Base-by-base conservation (phyloP, 768 basidiomycete genomes). In the Phaffia tasmanica region DNA sequence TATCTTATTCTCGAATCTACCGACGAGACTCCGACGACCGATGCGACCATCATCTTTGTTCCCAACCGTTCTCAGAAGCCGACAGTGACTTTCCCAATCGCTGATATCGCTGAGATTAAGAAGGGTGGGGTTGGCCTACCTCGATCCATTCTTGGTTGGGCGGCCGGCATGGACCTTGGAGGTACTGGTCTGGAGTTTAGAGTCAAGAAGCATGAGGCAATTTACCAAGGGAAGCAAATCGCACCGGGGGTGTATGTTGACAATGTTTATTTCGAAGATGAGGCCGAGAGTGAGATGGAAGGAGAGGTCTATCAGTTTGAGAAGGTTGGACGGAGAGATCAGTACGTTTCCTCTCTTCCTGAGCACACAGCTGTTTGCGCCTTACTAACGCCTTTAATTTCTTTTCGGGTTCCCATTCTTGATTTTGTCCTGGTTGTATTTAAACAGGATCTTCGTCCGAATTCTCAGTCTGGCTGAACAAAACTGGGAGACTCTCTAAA, bases 51-150 rank as follows among this genome's bases (percentile, higher is more conserved):
- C 16, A 25, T 32, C 25, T 74, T 78, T 66, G 70, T 75, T 5
- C 74, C 76, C 73, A 0, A 68, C 48, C 23, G 62, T 60, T 21
- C 53, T 1, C 63, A 72, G 25, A 64, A 73, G 49, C 70, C 69
- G 35, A 48, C 67, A 2, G 77, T 75, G 60, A 64, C 72, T 21
- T 67, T 70, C 58, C 69, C 74, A 15, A 73, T 79, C 70, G 74
- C 75, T 63, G 76, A 77, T 65, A 73, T 79, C 48, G 76, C 77
- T 60, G 78, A 79, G 70, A 70, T 79, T 64, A 77, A 78, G 71
- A 73, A 78, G 75, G 68, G 70, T 27, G 76, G 77, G 53, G 75
- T 79, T 35, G 75, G 75, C 35, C 74, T 78, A 70, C 72, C 75
- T 4, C 74, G 78, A 19, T 71, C 75, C 11, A 75, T 75, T 1